phyloP scores from a whole-genome alignment of 768 basidiomycete genomes.

The Suillus decipiens region DNA sequence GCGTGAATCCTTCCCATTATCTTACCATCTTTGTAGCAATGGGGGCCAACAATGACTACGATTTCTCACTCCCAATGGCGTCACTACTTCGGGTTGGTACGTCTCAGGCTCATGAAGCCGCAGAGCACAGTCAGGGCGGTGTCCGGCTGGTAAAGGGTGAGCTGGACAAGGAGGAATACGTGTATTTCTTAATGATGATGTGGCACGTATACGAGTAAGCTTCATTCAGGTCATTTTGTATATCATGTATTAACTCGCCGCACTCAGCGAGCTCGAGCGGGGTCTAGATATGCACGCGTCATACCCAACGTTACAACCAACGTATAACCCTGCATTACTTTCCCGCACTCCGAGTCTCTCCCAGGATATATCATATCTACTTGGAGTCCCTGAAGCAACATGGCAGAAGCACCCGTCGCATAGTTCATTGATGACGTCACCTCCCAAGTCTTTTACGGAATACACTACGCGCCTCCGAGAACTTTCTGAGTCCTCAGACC shows the following conservation, averaged over 20 bases:
- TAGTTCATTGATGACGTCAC: slow-evolving; percentile 40
- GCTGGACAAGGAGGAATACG: slow-evolving; percentile 64
- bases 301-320: slow-evolving; percentile 63
- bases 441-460: slow-evolving; percentile 48
- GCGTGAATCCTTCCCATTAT: background rate
- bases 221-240: slow-evolving; percentile 8
- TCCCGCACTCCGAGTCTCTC: slow-evolving; percentile 60
- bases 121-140: slow-evolving; percentile 59
- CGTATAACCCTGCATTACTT: slow-evolving; percentile 70
- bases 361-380: slow-evolving; percentile 66
- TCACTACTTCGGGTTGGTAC: slow-evolving; percentile 43
- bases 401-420: slow-evolving; percentile 64
- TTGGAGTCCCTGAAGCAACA: slow-evolving; percentile 47
- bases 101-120: slow-evolving; percentile 52
- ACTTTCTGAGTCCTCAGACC: slow-evolving; percentile 45
- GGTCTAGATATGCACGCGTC: slow-evolving; percentile 60
- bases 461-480: slow-evolving; percentile 57
- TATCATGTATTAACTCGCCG: background rate
- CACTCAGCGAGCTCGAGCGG: slow-evolving; percentile 52
- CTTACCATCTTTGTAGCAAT: background rate
- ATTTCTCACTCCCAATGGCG: slow-evolving; percentile 35
- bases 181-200: slow-evolving; percentile 72
- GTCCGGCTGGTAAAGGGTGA: slow-evolving; percentile 57
- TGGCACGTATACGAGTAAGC: slow-evolving; percentile 80
- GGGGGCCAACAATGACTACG: slow-evolving; percentile 12